Conservation (phyloP, 2,329 filamentous ascomycete genomes). For the Aschersonia sp. region DNA sequence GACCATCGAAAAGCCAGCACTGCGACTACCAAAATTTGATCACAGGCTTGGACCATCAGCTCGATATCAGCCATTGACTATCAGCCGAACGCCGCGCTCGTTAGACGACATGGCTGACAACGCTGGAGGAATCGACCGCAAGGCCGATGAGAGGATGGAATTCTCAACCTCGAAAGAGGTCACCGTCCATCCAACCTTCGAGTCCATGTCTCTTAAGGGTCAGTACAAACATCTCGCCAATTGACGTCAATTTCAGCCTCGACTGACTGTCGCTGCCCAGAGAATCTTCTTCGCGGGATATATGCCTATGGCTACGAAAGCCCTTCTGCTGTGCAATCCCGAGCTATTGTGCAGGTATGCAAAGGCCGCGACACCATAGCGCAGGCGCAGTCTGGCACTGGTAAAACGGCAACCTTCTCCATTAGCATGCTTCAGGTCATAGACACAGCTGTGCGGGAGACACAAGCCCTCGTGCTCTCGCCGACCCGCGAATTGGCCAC, state of each 20-base stretch:
- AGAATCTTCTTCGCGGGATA: slow-evolving; percentile 90
- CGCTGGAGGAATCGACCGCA: slow-evolving; percentile 64
- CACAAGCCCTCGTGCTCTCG: slow-evolving; percentile 87
- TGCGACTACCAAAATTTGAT: too few relatives aligned
- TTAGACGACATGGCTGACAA: slow-evolving; percentile 69
- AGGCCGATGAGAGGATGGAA: slow-evolving; percentile 92
- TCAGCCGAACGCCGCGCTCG: background rate
- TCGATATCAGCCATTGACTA: background rate
- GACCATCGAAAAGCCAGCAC: background rate
- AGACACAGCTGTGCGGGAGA: slow-evolving; percentile 83
- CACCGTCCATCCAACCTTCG: slow-evolving; percentile 83
- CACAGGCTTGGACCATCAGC: background rate
- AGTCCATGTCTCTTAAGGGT: slow-evolving; percentile 91
- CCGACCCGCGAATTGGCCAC: slow-evolving; percentile 94
- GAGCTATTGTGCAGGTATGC: slow-evolving; percentile 97
- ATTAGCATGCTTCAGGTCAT: slow-evolving; percentile 95
- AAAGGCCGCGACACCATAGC: slow-evolving; percentile 98
- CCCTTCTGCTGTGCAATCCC: slow-evolving; percentile 91
- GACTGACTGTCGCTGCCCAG: slow-evolving; percentile 20
- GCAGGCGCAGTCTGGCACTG: slow-evolving; percentile 91
- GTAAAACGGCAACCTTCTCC: slow-evolving; percentile 93
- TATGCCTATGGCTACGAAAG: slow-evolving; percentile 99
- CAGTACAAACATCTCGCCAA: slow-evolving; percentile 4
- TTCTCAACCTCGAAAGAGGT: slow-evolving; percentile 98
- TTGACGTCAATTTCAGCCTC: background rate